Evolutionary conservation across 495 filamentous ascomycete species (phyloP).

Genomic region (Neurospora africana): DNA sequence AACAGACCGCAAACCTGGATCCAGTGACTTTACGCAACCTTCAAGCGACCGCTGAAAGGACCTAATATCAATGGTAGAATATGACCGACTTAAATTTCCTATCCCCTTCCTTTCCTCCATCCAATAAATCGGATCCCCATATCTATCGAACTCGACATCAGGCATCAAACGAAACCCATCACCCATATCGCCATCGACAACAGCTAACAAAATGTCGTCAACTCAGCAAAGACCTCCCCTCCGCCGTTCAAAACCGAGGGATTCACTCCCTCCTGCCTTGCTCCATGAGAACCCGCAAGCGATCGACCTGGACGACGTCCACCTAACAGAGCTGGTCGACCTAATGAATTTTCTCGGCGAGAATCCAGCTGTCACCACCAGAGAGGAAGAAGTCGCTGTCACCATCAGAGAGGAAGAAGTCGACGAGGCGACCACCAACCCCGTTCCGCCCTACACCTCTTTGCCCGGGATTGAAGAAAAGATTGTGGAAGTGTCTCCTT

Average conservation of each 20-base stretch:
- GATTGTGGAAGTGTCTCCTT: not conserved
- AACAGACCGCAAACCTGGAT: not conserved
- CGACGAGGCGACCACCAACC: too few relatives aligned
- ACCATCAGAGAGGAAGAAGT: too few relatives aligned
- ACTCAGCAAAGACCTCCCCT: not conserved
- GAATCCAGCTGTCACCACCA: too few relatives aligned
- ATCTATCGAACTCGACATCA: not conserved
- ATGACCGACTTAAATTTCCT: rapidly evolving
- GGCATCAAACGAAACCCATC: not conserved
- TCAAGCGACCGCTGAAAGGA: not conserved
- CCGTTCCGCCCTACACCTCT: too few relatives aligned
- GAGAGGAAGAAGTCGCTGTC: too few relatives aligned
- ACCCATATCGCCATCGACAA: not conserved
- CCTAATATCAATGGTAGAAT: rapidly evolving
- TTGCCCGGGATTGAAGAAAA: too few relatives aligned
- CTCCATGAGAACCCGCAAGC: not conserved
- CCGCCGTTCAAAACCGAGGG: not conserved
- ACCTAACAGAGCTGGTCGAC: not conserved
- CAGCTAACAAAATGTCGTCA: not conserved
- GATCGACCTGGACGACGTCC: not conserved
- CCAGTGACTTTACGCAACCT: not conserved
- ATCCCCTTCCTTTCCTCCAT: not conserved
- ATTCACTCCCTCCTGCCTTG: not conserved
- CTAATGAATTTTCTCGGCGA: not conserved
- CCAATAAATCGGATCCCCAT: not conserved